Percentiles rank a stretch among this genome's conserved stretches.
phyloP scores from a whole-genome alignment of 352 stramenopile species.

The Blastocystis sp. region DNA sequence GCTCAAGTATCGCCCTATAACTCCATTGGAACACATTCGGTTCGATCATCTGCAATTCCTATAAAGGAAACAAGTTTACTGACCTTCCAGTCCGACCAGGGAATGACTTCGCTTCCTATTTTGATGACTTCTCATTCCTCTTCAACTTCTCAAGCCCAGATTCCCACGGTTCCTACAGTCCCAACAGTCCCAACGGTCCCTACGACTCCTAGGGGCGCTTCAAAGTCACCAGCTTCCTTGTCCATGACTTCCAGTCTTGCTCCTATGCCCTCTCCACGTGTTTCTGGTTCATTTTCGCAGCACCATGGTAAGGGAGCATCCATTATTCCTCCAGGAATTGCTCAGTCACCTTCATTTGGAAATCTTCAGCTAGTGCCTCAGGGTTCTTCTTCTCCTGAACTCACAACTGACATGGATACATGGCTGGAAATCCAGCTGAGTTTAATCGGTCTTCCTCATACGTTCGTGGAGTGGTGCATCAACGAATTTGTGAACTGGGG shows the following conservation, averaged over 20 bases:
- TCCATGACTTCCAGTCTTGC: neutral
- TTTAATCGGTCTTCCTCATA: constrained; percentile 7
- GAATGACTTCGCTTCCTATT: neutral
- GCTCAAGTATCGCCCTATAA: neutral
- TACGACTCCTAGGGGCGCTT: neutral
- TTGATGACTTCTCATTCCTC: neutral
- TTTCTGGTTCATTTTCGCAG: neutral
- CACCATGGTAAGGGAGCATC: neutral
- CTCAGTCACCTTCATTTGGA: neutral
- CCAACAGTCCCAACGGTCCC: neutral
- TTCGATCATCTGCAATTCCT: neutral
- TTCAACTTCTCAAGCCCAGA: neutral
- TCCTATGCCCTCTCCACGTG: neutral
- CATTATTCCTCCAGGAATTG: neutral
- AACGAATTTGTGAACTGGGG: constrained; percentile 3
- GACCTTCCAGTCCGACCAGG: no score
- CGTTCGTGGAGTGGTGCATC: constrained; percentile 31
- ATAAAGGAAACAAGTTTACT: neutral
- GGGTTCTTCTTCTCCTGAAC: neutral
- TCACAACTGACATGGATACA: neutral
- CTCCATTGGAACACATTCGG: neutral
- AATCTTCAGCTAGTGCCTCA: neutral
- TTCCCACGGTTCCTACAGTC: neutral
- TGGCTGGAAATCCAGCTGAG: constrained; percentile 40
- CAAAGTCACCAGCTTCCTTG: neutral